Percentiles rank a stretch among this genome's conserved stretches.
Conservation (phyloP, 257 asterid genomes). For the Scutellaria galericulata region DNA sequence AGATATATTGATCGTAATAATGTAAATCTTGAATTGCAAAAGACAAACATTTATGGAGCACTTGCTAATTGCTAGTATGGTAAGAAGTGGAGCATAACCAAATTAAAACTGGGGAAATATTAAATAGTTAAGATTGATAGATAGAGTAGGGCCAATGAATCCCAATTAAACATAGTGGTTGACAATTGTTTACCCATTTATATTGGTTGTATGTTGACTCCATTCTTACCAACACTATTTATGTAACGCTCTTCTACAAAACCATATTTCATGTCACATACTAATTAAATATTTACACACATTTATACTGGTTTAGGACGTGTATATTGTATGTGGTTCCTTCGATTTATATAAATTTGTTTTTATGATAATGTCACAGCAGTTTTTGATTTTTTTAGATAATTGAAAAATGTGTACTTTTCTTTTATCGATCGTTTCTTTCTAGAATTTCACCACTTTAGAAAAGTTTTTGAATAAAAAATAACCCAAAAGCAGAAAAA, state of each 20-base stretch:
- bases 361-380: too few species aligned
- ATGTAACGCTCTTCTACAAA: slow-evolving; percentile 7
- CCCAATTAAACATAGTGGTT: neutral
- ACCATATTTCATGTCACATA: neutral
- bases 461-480: too few species aligned
- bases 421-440: too few species aligned
- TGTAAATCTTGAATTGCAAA: slow-evolving; percentile 20
- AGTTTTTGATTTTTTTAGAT: too few species aligned
- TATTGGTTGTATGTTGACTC: slow-evolving; percentile 21
- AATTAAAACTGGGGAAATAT: slow-evolving; percentile 28
- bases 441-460: too few species aligned
- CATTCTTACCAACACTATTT: slow-evolving; percentile 2
- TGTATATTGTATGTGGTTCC: too few species aligned
- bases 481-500: too few species aligned
- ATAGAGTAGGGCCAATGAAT: neutral
- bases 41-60: slow-evolving; percentile 24
- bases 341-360: too few species aligned
- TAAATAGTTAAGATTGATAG: neutral
- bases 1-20: slow-evolving; percentile 12
- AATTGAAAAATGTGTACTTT: too few species aligned
- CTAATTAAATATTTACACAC: too few species aligned
- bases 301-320: too few species aligned
- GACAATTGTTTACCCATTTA: neutral
- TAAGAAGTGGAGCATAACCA: slow-evolving; percentile 46
- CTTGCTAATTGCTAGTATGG: slow-evolving; percentile 17